Percentiles rank a stretch among this genome's conserved stretches.
phyloP scores from a whole-genome alignment of 371 early-diverging fungal genomes.

The Apophysomyces variabilis region DNA sequence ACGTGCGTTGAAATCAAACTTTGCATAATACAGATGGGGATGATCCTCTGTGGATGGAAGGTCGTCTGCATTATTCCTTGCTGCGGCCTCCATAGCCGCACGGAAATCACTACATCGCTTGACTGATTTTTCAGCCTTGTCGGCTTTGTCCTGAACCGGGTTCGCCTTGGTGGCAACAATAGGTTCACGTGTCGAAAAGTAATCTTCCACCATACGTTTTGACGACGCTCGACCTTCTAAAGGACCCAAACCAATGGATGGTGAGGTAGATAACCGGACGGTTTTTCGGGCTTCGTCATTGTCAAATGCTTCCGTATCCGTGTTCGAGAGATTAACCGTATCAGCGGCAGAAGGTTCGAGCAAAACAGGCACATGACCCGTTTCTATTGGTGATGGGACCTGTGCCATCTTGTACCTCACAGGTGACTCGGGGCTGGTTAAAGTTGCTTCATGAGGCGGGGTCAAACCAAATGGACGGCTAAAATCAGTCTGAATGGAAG shows the following conservation, averaged over 20 bases:
- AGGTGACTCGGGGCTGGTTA: conserved; percentile 21
- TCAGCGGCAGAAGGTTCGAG: conserved; percentile 27
- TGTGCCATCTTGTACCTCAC: conserved; percentile 40
- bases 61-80: conserved; percentile 42
- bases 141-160: not conserved
- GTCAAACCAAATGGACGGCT: conserved; percentile 13
- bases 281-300: not conserved
- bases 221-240: conserved; percentile 46
- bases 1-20: conserved; percentile 75
- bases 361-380: conserved; percentile 18
- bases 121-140: conserved; percentile 6
- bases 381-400: conserved; percentile 37
- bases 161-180: not conserved
- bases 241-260: conserved; percentile 14
- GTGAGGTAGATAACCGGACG: not conserved
- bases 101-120: conserved; percentile 52
- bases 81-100: conserved; percentile 41
- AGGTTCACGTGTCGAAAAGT: conserved; percentile 33
- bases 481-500: conserved; percentile 25
- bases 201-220: conserved; percentile 47
- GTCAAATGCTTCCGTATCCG: conserved; percentile 2
- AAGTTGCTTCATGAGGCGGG: conserved; percentile 7
- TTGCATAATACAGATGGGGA: conserved; percentile 69
- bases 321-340: conserved; percentile 18
- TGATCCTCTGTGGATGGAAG: conserved; percentile 39